phyloP scores from a whole-genome alignment of 2,329 filamentous ascomycete genomes.

The Alternaria gansuensis region DNA sequence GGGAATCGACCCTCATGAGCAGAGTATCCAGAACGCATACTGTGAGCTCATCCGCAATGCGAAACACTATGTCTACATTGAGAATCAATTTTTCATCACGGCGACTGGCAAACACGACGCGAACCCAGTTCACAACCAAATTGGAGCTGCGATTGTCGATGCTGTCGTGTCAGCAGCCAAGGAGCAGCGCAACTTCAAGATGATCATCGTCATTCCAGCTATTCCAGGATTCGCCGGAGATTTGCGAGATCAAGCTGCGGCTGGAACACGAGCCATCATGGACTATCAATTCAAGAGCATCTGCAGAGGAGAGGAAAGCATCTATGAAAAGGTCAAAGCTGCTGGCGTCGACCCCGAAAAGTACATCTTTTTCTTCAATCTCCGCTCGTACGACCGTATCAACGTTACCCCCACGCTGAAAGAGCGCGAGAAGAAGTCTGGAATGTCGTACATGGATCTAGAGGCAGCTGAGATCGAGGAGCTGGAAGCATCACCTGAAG shows the following conservation, averaged over 20 bases:
- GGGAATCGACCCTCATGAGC: constrained; percentile 78
- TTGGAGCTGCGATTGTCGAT: constrained; percentile 90
- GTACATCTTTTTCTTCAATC: constrained; percentile 92
- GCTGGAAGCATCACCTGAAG: constrained; percentile 68
- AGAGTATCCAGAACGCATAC: constrained; percentile 89
- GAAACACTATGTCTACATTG: constrained; percentile 94
- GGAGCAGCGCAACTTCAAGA: constrained; percentile 84
- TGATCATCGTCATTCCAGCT: constrained; percentile 89
- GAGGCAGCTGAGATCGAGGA: constrained; percentile 89
- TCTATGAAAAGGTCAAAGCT: constrained; percentile 78
- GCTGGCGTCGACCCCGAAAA: constrained; percentile 78
- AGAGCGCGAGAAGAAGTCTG: constrained; percentile 80
- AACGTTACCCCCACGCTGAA: constrained; percentile 80
- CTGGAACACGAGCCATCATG: constrained; percentile 90
- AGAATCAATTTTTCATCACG: constrained; percentile 94
- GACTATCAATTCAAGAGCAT: constrained; percentile 99
- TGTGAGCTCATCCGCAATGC: constrained; percentile 84
- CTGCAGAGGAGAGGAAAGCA: constrained; percentile 88
- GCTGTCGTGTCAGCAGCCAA: constrained; percentile 82
- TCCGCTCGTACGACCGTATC: constrained; percentile 90
- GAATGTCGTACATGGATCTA: constrained; percentile 83
- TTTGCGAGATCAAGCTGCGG: constrained; percentile 80
- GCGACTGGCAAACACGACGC: constrained; percentile 86
- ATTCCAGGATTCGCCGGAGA: constrained; percentile 96
- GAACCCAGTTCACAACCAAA: constrained; percentile 82